Evolutionary conservation across 768 basidiomycete species (phyloP).

Genomic region (Piloderma croceum): DNA sequence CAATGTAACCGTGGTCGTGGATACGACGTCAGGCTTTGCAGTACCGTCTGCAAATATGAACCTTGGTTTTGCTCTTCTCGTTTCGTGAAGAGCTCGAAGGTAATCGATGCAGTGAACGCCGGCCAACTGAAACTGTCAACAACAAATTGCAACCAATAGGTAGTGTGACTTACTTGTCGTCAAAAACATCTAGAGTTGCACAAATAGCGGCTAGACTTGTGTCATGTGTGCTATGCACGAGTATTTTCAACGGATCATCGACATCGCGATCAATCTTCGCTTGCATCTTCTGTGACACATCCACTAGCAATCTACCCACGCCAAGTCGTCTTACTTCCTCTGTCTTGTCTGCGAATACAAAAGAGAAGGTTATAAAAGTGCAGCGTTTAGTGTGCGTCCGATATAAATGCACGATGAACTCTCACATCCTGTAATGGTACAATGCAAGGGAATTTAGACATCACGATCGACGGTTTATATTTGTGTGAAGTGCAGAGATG

Average conservation of each 20-base stretch:
- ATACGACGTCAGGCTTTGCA: constrained; percentile 33
- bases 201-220: constrained; percentile 61
- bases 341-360: constrained; percentile 48
- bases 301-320: constrained; percentile 69
- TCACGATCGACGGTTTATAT: no score
- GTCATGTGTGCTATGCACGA: constrained; percentile 70
- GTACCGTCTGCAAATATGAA: constrained; percentile 32
- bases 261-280: constrained; percentile 42
- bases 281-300: constrained; percentile 60
- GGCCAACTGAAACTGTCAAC: constrained; percentile 65
- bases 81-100: constrained; percentile 67
- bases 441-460: no score
- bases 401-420: no score
- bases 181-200: constrained; percentile 65
- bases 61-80: constrained; percentile 8
- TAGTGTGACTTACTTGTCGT: constrained; percentile 46
- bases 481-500: constrained; percentile 7
- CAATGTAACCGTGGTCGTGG: constrained; percentile 36
- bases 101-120: constrained; percentile 66
- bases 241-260: constrained; percentile 51
- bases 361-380: not conserved
- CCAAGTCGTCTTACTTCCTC: constrained; percentile 72
- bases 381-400: no score
- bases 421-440: constrained; percentile 41
- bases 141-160: not conserved